Conservation (phyloP, 2,329 filamentous ascomycete genomes). For the Rutstroemia sp. region DNA sequence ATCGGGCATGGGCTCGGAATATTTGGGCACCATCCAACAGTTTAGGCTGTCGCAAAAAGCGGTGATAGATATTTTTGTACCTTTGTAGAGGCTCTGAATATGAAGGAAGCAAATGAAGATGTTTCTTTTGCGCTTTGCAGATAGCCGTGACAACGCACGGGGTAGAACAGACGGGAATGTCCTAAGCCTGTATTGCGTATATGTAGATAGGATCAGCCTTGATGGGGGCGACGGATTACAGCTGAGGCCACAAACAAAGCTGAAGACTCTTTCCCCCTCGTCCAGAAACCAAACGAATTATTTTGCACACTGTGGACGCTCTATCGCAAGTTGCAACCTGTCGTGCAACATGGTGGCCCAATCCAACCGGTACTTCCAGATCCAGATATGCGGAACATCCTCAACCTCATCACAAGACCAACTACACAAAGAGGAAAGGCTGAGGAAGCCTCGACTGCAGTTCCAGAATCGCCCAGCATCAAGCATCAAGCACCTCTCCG, state of each 20-base stretch:
- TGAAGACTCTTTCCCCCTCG: neutral
- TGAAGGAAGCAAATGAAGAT: neutral
- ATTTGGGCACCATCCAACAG: constrained; percentile 9
- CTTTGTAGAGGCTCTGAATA: constrained; percentile 3
- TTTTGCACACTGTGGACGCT: too few relatives aligned
- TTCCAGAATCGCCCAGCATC: neutral
- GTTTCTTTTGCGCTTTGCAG: neutral
- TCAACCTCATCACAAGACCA: constrained; percentile 6
- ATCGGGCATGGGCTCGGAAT: constrained; percentile 11
- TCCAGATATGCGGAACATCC: constrained; percentile 4
- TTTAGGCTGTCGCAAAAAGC: constrained; percentile 9
- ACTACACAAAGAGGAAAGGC: constrained; percentile 6
- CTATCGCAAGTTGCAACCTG: neutral
- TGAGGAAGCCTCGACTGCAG: neutral
- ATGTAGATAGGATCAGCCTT: constrained; percentile 9
- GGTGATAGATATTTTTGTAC: constrained; percentile 1
- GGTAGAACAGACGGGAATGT: neutral
- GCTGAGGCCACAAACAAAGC: neutral
- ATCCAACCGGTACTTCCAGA: neutral
- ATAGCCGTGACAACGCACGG: constrained; percentile 5
- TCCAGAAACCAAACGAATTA: neutral
- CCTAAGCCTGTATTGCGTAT: neutral
- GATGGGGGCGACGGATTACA: neutral
- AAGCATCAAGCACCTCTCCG: neutral
- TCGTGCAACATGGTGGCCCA: constrained; percentile 2